Evolutionary conservation across 495 filamentous ascomycete genomes (phyloP).

Genomic region (Hypoxylon fragiforme): DNA sequence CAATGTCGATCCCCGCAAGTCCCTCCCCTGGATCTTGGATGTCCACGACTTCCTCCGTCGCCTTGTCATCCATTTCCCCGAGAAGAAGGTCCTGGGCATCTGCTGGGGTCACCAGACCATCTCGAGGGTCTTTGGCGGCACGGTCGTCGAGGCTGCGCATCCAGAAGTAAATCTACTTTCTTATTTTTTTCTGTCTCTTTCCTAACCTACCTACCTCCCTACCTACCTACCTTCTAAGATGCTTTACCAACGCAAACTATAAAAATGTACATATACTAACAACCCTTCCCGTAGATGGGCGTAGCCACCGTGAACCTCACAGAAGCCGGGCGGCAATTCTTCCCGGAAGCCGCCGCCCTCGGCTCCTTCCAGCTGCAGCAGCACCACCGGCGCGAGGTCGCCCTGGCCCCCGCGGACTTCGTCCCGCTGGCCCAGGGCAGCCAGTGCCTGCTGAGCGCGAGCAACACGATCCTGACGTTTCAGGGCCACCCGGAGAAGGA

Average conservation of each 20-base stretch:
- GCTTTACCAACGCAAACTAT: background rate
- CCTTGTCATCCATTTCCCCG: constrained; percentile 40
- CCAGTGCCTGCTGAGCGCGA: constrained; percentile 45
- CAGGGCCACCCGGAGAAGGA: constrained; percentile 57
- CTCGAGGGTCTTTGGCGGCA: constrained; percentile 45
- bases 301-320: constrained; percentile 45
- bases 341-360: constrained; percentile 26
- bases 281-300: constrained; percentile 38
- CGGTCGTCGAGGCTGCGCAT: constrained; percentile 42
- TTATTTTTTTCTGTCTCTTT: background rate
- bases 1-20: constrained; percentile 50
- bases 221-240: background rate
- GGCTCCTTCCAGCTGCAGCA: constrained; percentile 43
- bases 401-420: constrained; percentile 39
- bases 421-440: constrained; percentile 41
- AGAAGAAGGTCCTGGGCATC: constrained; percentile 49
- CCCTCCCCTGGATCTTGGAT: constrained; percentile 48
- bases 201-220: background rate
- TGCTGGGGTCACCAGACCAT: constrained; percentile 57
- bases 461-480: constrained; percentile 49
- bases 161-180: constrained; percentile 40
- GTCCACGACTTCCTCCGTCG: constrained; percentile 48
- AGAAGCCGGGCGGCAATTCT: constrained; percentile 42
- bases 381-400: constrained; percentile 50
- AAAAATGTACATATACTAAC: background rate